These are phyloP conservation scores for Didymella lethalis DNA, from an alignment of 2,329 filamentous ascomycete genomes.

Conservation along the genomic window DNA sequence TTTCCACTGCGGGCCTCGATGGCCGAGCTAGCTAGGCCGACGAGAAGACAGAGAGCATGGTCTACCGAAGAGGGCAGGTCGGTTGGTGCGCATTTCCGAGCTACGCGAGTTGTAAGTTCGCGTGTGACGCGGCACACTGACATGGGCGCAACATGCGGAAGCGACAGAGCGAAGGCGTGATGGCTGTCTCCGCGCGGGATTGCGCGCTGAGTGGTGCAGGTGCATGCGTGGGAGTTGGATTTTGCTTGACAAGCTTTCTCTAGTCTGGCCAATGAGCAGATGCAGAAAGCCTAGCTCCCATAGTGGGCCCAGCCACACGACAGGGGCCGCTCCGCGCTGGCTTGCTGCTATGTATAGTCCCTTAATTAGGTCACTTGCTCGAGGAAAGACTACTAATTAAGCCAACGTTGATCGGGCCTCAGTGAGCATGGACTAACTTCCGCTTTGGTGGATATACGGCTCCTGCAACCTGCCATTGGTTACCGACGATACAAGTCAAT, in stretches of 20 bases:
- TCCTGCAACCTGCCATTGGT: constrained; percentile 37
- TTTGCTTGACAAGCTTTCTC: constrained; percentile 51
- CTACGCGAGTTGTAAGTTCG: constrained; percentile 31
- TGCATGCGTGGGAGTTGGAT: constrained; percentile 38
- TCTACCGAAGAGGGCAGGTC: constrained; percentile 45
- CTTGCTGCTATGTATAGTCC: constrained; percentile 42
- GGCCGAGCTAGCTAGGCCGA: constrained; percentile 35
- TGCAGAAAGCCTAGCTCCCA: constrained; percentile 32
- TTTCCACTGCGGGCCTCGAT: constrained; percentile 43
- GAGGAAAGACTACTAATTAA: constrained; percentile 47
- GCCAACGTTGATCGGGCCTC: constrained; percentile 13
- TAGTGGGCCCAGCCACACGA: constrained; percentile 28
- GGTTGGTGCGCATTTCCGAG: constrained; percentile 35
- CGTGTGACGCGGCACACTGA: constrained; percentile 40
- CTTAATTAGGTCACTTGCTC: constrained; percentile 40
- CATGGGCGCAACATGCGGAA: constrained; percentile 44
- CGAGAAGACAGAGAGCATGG: constrained; percentile 35
- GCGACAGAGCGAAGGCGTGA: constrained; percentile 39
- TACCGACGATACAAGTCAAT: constrained; percentile 48
- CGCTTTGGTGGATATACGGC: constrained; percentile 27
- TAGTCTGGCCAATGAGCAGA: constrained; percentile 43
- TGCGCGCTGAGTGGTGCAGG: constrained; percentile 41
- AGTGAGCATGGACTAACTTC: constrained; percentile 31
- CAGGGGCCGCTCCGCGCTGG: constrained; percentile 33
- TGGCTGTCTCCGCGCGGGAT: constrained; percentile 37